These are phyloP conservation scores for Russula earlei DNA, from an alignment of 768 basidiomycete species.

Conservation along the genomic window DNA sequence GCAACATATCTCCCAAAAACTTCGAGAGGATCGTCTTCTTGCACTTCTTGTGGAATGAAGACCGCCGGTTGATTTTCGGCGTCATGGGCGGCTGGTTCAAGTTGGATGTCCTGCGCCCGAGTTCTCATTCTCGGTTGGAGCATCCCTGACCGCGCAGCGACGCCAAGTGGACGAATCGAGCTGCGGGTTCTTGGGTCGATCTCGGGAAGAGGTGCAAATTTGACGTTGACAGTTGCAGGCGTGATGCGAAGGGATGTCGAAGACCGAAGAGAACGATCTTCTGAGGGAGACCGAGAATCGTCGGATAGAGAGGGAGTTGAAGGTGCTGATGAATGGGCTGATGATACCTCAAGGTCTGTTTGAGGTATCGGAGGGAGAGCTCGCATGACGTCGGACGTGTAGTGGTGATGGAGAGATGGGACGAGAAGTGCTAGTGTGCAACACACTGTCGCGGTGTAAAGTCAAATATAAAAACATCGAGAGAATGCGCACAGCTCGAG, in stretches of 20 bases:
- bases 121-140: constrained; percentile 23
- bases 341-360: not conserved
- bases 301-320: constrained; percentile 6
- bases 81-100: too few species aligned
- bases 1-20: constrained; percentile 11
- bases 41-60: not conserved
- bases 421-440: too few species aligned
- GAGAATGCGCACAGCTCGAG: not conserved
- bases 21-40: constrained; percentile 16
- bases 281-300: not conserved
- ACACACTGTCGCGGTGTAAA: not conserved
- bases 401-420: not conserved
- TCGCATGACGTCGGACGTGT: not conserved
- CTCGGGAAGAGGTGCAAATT: constrained; percentile 30
- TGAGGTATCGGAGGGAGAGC: not conserved
- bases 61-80: not conserved
- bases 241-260: constrained; percentile 18
- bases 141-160: constrained; percentile 31
- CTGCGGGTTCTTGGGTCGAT: constrained; percentile 27
- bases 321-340: constrained; percentile 9
- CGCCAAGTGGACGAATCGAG: constrained; percentile 26
- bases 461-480: not conserved
- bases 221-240: constrained; percentile 21
- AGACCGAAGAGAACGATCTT: not conserved
- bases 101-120: not conserved